Evolutionary conservation across 2,329 filamentous ascomycete genomes (phyloP).

Genomic region (Colletotrichum echinochloae): DNA sequence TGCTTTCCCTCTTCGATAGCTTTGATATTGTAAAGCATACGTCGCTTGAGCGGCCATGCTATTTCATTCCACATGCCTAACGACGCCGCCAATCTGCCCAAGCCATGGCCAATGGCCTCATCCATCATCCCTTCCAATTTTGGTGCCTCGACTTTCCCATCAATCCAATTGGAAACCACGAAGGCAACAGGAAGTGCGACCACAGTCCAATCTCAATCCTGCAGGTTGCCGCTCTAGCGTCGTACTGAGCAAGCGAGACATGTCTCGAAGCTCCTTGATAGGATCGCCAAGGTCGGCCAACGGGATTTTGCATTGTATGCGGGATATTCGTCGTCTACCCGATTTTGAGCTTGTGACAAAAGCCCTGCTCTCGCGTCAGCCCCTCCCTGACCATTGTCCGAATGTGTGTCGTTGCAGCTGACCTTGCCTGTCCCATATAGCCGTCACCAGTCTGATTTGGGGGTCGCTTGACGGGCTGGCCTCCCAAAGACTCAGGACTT

Average conservation of each 20-base stretch:
- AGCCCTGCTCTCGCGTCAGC: conserved; percentile 18
- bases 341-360: conserved; percentile 35
- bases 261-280: conserved; percentile 41
- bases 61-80: neutral
- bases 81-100: neutral
- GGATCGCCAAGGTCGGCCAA: conserved; percentile 30
- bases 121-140: neutral
- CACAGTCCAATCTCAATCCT: conserved; percentile 30
- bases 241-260: conserved; percentile 38
- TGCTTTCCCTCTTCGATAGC: neutral
- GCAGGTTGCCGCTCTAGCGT: conserved; percentile 32
- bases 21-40: neutral
- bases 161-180: neutral
- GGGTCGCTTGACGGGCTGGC: conserved; percentile 5
- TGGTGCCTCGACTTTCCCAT: neutral
- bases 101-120: neutral
- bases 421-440: conserved; percentile 27
- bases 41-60: neutral
- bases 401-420: conserved; percentile 28
- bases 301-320: conserved; percentile 39
- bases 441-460: conserved; percentile 22
- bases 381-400: conserved; percentile 17
- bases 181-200: conserved; percentile 7
- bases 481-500: conserved; percentile 16
- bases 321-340: conserved; percentile 40